Evolutionary conservation across 805 yeast species (phyloP), one percentile per base, ranked within the genome.

Genomic region (Helenozyma baotianmanensis): DNA sequence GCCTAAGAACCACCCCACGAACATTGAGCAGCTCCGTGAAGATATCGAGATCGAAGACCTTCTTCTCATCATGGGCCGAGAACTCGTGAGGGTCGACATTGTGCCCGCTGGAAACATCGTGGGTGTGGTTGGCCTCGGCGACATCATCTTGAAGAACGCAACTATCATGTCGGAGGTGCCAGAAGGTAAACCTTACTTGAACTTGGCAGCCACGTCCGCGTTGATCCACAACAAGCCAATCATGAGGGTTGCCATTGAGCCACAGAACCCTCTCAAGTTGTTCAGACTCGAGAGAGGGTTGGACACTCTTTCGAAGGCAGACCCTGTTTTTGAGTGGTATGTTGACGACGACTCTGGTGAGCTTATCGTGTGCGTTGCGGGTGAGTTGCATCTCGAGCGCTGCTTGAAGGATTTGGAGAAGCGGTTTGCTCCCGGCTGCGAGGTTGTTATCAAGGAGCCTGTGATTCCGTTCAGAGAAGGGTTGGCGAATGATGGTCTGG

Each of bases 71-170:
- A 92, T 92, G 97, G 99, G 98, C 13, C 70, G 90, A 43, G 97
- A 92, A 39, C 62, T 90, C 22, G 77, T 88, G 2, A 70, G 89
- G 3, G 66, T 92, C 42, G 73, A 80, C 26, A 71, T 70, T 12
- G 96, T 90, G 4, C 96, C 96, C 2, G 90, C 97, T 1, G 99
- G 99, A 21, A 87, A 84, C 46, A 87, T 92, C 40, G 94, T 86
- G 6, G 99, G 97, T 31, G 81, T 92, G 30, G 90, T 88, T 23
- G 97, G 98, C 0, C 68, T 92, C 14, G 95, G 82, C 2, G 85
- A 84, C 6, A 78, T 77, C 33, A 72, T 92, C 21, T 58, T 90
- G 45, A 92, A 92, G 54, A 85, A 80, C 51, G 98, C 96, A 31
- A 89, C 98, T 0, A 55, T 87, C 30, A 68, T 78, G 29, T 68